Percentiles rank a stretch among this genome's conserved stretches.
Conservation (phyloP, 1,284 basidiomycete genomes). For the Leccinum subfulvum region DNA sequence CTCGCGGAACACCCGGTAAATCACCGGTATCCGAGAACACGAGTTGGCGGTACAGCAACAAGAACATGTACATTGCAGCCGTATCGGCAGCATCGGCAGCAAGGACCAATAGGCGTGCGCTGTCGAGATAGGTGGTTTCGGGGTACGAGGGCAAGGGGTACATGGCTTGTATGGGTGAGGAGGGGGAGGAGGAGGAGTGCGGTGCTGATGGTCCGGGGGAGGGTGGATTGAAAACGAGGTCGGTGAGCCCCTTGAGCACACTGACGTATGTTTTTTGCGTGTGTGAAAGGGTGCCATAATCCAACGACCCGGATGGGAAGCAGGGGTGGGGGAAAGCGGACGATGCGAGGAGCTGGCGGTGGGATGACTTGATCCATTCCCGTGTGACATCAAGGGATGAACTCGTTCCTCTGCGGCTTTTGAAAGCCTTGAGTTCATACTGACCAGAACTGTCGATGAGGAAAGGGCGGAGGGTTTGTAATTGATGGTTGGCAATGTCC, state of each 20-base stretch:
- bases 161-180: conserved; percentile 37
- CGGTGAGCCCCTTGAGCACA: conserved; percentile 64
- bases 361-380: conserved; percentile 57
- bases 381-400: conserved; percentile 57
- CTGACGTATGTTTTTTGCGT: conserved; percentile 58
- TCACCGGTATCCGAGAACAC: conserved; percentile 44
- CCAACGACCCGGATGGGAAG: conserved; percentile 39
- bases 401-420: conserved; percentile 50
- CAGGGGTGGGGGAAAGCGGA: conserved; percentile 43
- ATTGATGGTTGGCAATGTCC: conserved; percentile 96
- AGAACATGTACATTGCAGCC: conserved; percentile 75
- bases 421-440: conserved; percentile 81
- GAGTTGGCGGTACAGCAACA: conserved; percentile 79
- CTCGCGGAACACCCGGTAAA: conserved; percentile 20
- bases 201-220: conserved; percentile 34
- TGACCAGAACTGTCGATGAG: conserved; percentile 78
- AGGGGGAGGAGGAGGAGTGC: conserved; percentile 25
- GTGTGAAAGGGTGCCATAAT: conserved; percentile 43
- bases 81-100: conserved; percentile 76
- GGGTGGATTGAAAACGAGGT: conserved; percentile 66
- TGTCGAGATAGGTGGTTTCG: conserved; percentile 85
- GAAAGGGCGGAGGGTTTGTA: conserved; percentile 83
- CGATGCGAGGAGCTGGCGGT: conserved; percentile 37
- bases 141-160: conserved; percentile 53
- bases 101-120: conserved; percentile 67